phyloP scores from a whole-genome alignment of 176 grass and related monocot genomes.

The Musa beccarii region DNA sequence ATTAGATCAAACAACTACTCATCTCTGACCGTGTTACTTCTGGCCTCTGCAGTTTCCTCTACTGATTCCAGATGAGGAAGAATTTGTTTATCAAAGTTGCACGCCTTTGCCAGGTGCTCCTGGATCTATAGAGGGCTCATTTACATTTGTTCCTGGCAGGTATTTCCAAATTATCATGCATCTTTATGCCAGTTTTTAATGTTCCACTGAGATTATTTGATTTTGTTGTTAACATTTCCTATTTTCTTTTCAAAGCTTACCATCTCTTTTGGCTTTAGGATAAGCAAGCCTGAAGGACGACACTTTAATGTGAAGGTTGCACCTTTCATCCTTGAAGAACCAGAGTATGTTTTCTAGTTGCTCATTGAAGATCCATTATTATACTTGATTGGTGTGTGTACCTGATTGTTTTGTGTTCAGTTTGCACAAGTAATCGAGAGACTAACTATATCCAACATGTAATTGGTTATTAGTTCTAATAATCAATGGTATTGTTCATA shows the following conservation, averaged over 20 bases:
- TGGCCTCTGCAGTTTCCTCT: slow-evolving; percentile 61
- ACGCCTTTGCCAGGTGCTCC: slow-evolving; percentile 25
- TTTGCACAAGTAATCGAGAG: not conserved
- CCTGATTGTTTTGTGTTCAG: not conserved
- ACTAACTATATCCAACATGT: too few relatives aligned
- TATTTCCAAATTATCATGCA: slow-evolving; percentile 11
- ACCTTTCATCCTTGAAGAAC: slow-evolving; percentile 38
- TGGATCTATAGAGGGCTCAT: slow-evolving; percentile 80
- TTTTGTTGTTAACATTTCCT: not conserved
- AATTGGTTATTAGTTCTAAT: too few relatives aligned
- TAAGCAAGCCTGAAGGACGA: slow-evolving; percentile 60
- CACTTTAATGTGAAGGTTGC: slow-evolving; percentile 66
- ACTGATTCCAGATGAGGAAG: slow-evolving; percentile 47
- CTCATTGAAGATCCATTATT: not conserved
- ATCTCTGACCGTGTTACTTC: not conserved
- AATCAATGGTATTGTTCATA: too few relatives aligned
- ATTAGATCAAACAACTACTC: not conserved
- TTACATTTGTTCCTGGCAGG: slow-evolving; percentile 88
- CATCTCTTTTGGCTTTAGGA: slow-evolving; percentile 25
- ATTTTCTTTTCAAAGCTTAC: not conserved
- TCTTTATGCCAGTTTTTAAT: not conserved
- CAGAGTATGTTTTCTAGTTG: slow-evolving; percentile 53
- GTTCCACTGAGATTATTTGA: not conserved
- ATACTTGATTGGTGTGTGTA: not conserved
- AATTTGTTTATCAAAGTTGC: slow-evolving; percentile 94